phyloP scores from a whole-genome alignment of 2,329 filamentous ascomycete genomes.

The Colletotrichum sp. region DNA sequence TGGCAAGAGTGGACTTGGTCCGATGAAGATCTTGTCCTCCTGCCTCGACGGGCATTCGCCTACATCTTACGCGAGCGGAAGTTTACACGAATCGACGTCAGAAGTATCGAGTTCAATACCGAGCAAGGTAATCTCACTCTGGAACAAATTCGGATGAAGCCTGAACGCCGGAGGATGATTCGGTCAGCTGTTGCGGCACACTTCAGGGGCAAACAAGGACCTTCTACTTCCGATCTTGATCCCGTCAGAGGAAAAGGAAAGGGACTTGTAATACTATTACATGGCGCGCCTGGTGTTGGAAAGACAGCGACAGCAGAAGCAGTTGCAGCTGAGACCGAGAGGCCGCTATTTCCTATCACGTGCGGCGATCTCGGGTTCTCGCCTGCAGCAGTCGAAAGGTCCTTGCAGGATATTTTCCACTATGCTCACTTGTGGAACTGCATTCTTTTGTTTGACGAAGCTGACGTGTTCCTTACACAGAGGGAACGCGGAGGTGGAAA shows the following conservation, averaged over 20 bases:
- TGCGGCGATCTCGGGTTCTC: slow-evolving; percentile 29
- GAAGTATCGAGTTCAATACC: not conserved
- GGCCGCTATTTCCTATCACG: slow-evolving; percentile 30
- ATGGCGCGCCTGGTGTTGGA: not conserved
- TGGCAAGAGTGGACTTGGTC: not conserved
- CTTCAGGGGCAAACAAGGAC: not conserved
- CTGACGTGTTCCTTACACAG: slow-evolving; percentile 31
- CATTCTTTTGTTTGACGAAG: slow-evolving; percentile 32
- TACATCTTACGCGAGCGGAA: not conserved
- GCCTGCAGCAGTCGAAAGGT: slow-evolving; percentile 24
- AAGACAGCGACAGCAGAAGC: slow-evolving; percentile 11
- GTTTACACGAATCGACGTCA: not conserved
- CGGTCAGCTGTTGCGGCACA: not conserved
- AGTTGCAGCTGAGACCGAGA: slow-evolving; percentile 25
- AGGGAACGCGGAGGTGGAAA: slow-evolving; percentile 1
- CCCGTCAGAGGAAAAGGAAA: not conserved
- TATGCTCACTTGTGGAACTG: slow-evolving; percentile 29
- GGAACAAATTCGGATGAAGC: not conserved
- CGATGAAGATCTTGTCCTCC: not conserved
- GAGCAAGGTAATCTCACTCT: not conserved
- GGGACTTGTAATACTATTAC: not conserved
- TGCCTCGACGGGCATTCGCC: not conserved
- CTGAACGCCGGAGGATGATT: not conserved
- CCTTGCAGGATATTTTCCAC: slow-evolving; percentile 25
- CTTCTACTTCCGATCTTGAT: not conserved